A percentile compares a stretch with the other conserved stretches of the same genome.
Conservation (phyloP, 192 early-diverging fungal genomes). For the Thoreauomyces humboldtii region DNA sequence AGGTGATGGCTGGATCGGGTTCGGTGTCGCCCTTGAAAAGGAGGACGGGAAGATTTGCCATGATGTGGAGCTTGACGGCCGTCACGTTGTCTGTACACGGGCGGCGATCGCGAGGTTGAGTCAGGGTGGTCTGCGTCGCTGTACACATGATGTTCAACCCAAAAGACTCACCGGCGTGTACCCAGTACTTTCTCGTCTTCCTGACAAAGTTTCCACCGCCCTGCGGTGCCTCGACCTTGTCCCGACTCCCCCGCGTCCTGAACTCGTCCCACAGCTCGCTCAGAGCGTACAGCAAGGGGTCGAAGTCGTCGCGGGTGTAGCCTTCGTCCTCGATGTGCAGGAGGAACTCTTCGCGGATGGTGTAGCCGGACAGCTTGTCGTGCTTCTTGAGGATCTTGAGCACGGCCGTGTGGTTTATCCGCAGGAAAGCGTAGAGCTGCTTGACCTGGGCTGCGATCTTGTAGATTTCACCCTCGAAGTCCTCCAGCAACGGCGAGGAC, state of each 20-base stretch:
- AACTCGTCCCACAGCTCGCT: slow-evolving; percentile 49
- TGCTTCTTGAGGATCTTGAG: slow-evolving; percentile 96
- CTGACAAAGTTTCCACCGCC: slow-evolving; percentile 71
- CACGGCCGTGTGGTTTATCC: slow-evolving; percentile 52
- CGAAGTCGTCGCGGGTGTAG: slow-evolving; percentile 83
- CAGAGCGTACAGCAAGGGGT: slow-evolving; percentile 78
- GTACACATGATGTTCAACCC: no score
- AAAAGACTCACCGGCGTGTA: slow-evolving; percentile 67
- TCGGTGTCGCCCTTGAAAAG: slow-evolving; percentile 71
- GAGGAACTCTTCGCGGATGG: slow-evolving; percentile 72
- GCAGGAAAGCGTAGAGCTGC: slow-evolving; percentile 51
- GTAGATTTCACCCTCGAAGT: slow-evolving; percentile 43
- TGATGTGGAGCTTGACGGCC: slow-evolving; percentile 87
- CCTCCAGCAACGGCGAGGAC: slow-evolving; percentile 1
- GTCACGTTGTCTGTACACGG: slow-evolving; percentile 74
- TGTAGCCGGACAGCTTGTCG: slow-evolving; percentile 89
- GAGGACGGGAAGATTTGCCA: slow-evolving; percentile 87
- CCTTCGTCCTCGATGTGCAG: slow-evolving; percentile 56
- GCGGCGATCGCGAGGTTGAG: background rate
- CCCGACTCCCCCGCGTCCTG: slow-evolving; percentile 42
- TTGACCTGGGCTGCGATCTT: slow-evolving; percentile 42
- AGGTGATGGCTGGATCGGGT: slow-evolving; percentile 85
- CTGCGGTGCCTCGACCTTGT: slow-evolving; percentile 25
- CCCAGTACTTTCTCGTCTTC: slow-evolving; percentile 92
- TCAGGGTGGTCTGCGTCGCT: no score